Evolutionary conservation across 805 yeast species (phyloP), one percentile per base, ranked within the genome.

Genomic region (Saturnispora bothae): DNA sequence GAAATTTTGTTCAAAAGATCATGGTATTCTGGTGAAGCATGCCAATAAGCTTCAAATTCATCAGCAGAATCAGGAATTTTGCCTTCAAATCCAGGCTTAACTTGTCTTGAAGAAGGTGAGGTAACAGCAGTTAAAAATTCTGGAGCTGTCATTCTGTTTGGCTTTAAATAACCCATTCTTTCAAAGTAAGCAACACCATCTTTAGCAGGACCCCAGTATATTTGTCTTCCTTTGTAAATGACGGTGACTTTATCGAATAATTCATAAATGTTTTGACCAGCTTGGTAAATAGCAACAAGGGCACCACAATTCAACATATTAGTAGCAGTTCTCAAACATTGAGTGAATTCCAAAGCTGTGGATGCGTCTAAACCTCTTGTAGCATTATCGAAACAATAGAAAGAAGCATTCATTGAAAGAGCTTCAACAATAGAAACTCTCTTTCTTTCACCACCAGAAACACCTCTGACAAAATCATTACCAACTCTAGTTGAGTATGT

Each of bases 361-460:
- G 83, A 75, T 13, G 82, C 73, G 59, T 76, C 83, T 47, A 76
- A 64, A 57, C 83, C 83, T 60, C 82, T 68, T 14, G 83, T 76
- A 20, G 82, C 76, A 48, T 76, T 76, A 61, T 76, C 83, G 69
- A 78, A 76, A 46, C 79, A 73, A 48, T 71, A 74, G 20, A 74
- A 61, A 4, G 72, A 64, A 5, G 72, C 76, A 43, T 70, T 66
- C 60, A 67, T 64, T 28, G 72, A 64, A 39, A 71, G 61, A 4
- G 74, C 81, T 57, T 76, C 83, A 12, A 76, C 82, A 48, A 76
- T 68, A 3, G 81, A 73, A 19, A 76, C 81, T 62, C 83, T 72
- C 62, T 77, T 76, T 52, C 83, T 63, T 60, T 76, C 82, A 61
- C 83, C 83, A 53, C 83, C 83, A 27, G 81, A 74, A 30, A 76